Evolutionary conservation across 2,329 filamentous ascomycete species (phyloP).

Genomic region (Colletotrichum abscissum): DNA sequence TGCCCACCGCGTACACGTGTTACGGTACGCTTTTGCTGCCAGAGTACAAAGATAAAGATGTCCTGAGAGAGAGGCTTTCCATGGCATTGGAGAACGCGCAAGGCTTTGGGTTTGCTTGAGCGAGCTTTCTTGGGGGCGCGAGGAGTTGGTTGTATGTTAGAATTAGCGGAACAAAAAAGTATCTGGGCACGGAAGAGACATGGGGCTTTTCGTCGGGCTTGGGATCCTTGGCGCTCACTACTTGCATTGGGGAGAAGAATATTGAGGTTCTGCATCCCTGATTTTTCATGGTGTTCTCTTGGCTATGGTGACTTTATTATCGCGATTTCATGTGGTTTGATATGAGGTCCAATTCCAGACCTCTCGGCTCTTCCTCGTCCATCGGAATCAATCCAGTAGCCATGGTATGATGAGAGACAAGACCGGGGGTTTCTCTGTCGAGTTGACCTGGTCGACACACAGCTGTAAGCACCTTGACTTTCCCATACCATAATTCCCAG

Average conservation of each 20-base stretch:
- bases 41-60: conserved; percentile 78
- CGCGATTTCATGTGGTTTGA: not conserved
- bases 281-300: not conserved
- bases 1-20: conserved; percentile 93
- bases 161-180: not conserved
- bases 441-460: too few relatives aligned
- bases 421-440: too few relatives aligned
- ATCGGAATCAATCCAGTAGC: too few relatives aligned
- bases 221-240: not conserved
- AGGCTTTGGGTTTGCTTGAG: conserved; percentile 85
- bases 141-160: conserved; percentile 12
- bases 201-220: not conserved
- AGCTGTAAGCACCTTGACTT: too few relatives aligned
- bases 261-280: not conserved
- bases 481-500: too few relatives aligned
- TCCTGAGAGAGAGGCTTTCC: conserved; percentile 79
- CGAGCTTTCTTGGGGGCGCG: not conserved
- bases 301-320: not conserved
- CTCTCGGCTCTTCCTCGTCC: too few relatives aligned
- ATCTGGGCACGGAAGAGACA: not conserved
- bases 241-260: not conserved
- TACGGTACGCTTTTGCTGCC: conserved; percentile 90
- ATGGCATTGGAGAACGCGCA: conserved; percentile 89
- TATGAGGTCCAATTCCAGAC: not conserved
- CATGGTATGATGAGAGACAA: too few relatives aligned